Base-by-base conservation (phyloP, 441 rosid species). In the Gossypium armourianum region DNA sequence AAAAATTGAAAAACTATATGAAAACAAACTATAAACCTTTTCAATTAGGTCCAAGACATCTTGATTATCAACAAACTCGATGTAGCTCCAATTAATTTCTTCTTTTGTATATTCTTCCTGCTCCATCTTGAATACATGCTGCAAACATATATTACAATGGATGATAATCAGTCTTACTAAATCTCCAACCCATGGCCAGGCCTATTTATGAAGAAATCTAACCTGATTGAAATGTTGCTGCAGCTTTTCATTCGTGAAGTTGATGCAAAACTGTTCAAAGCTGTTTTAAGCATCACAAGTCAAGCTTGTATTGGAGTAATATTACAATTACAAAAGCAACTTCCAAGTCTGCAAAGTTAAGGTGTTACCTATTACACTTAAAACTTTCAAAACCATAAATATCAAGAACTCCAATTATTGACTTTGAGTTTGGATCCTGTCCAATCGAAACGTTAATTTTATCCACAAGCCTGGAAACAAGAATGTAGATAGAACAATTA, bases 141-240 rank as follows among this genome's bases (percentile, higher is more conserved):
- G 96, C 81, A 82, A 76, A 67, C 6, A 74, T 24, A 78, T 60
- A 78, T 68, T 66, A 49, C 50, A 71, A 24, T 13, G 21, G 49
- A 63, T 50, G 68, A 72, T 40, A 69, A 32, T 71, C 47, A 71
- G 68, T 26, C 58, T 45, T 32, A 62, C 32, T 72, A 61, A 77
- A 24, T 24, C 21, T 40, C 71, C 55, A 19, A 17, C 53, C 13
- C 58, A 71, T 60, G 58, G 68, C 57, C 50, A 76, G 57, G 58
- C 70, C 70, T 56, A 12, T 23, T 49, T 63, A 56, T 49, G 32
- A 69, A 49, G 72, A 57, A 58, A 58, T 47, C 73, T 12, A 78
- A 93, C 99, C 97, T 91, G 97, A 77, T 96, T 96, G 82, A 96
- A 96, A 78, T 96, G 99, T 74, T 96, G 99, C 77, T 96, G 99